Evolutionary conservation across 2,329 filamentous ascomycete species (phyloP).

Genomic region (Diaporthe velutina): DNA sequence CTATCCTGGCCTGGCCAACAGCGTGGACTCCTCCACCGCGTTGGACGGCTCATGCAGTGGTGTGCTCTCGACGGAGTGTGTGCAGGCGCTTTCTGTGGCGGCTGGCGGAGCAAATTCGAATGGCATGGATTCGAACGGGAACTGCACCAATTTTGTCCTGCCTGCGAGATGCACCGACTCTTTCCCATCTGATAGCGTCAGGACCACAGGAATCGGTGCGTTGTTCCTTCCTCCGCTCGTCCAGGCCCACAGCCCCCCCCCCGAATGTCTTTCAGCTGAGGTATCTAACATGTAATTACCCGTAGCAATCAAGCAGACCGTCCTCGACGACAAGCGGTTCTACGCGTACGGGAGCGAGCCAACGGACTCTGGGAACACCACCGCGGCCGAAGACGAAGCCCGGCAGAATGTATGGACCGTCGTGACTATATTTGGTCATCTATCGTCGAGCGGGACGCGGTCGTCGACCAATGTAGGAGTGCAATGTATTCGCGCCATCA

Average conservation of each 20-base stretch:
- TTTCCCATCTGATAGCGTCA: constrained; percentile 11
- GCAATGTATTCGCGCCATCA: constrained; percentile 27
- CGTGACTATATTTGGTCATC: constrained; percentile 29
- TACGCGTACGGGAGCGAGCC: constrained; percentile 29
- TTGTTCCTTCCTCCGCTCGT: background rate
- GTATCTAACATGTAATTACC: background rate
- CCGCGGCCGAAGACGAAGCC: constrained; percentile 15
- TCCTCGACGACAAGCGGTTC: constrained; percentile 33
- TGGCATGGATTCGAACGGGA: constrained; percentile 26
- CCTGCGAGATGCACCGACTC: constrained; percentile 20
- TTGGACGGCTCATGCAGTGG: constrained; percentile 26
- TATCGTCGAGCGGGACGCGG: constrained; percentile 5
- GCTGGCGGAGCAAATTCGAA: constrained; percentile 12
- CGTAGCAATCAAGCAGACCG: constrained; percentile 26
- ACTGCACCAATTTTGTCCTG: constrained; percentile 7
- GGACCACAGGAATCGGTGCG: background rate
- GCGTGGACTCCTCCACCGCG: background rate
- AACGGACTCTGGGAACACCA: constrained; percentile 7
- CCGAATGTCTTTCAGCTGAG: background rate
- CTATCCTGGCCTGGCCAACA: constrained; percentile 20
- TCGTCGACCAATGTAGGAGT: constrained; percentile 21
- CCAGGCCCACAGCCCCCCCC: too few relatives aligned
- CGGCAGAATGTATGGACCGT: constrained; percentile 28
- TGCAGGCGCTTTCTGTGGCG: constrained; percentile 17
- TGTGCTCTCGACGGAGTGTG: constrained; percentile 18